These are phyloP conservation scores for Globisporangium camurandrum DNA, from an alignment of 352 stramenopile species.

Conservation along the genomic window DNA sequence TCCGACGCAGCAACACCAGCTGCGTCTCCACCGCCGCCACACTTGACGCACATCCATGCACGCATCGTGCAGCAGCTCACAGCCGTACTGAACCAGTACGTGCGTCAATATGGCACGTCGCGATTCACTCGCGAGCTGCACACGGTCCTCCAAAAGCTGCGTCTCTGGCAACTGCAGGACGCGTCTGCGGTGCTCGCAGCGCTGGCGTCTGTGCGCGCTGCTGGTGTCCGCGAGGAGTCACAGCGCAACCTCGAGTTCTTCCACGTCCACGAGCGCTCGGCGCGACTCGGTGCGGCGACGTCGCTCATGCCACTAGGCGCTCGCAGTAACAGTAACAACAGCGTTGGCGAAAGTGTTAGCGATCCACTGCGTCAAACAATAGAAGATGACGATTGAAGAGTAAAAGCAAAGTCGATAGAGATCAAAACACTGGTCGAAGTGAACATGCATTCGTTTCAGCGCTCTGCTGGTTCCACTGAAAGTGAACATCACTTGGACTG, in stretches of 20 bases:
- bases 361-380: no score
- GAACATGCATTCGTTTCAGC: no score
- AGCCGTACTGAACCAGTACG: constrained; percentile 29
- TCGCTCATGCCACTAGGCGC: no score
- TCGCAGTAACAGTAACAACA: no score
- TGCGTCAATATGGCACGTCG: constrained; percentile 25
- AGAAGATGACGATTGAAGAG: no score
- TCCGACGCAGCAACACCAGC: neutral
- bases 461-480: no score
- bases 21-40: neutral
- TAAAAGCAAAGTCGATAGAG: no score
- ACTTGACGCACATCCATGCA: constrained; percentile 47
- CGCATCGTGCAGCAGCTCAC: constrained; percentile 39
- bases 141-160: constrained; percentile 16
- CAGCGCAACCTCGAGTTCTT: constrained; percentile 68
- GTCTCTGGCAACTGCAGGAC: constrained; percentile 30
- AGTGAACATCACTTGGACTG: no score
- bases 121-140: constrained; percentile 30
- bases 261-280: constrained; percentile 24
- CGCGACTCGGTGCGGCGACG: no score
- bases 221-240: constrained; percentile 38
- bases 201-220: constrained; percentile 16
- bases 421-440: no score
- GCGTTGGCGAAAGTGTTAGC: no score
- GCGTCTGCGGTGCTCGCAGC: constrained; percentile 20